These are phyloP conservation scores for Cornus suecica DNA, from an alignment of 148 eudicot species.

Conservation along the genomic window DNA sequence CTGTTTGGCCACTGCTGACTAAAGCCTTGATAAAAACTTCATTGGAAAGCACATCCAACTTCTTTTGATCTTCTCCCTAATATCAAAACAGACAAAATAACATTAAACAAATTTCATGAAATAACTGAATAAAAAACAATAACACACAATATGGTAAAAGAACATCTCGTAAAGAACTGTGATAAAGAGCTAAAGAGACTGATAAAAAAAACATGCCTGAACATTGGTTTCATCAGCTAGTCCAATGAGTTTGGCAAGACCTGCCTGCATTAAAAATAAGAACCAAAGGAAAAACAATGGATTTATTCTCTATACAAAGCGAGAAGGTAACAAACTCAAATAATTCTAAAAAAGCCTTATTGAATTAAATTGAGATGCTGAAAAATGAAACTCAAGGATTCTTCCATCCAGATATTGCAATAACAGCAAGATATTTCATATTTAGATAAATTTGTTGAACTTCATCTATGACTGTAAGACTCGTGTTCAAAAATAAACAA, in stretches of 20 bases:
- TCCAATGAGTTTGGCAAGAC: slow-evolving; percentile 95
- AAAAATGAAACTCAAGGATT: too few relatives aligned
- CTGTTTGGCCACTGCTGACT: slow-evolving; percentile 92
- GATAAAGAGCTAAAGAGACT: background rate
- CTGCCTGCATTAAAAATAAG: slow-evolving; percentile 54
- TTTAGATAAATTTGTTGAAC: too few relatives aligned
- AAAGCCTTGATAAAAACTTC: slow-evolving; percentile 91
- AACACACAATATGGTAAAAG: background rate
- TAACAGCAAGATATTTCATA: too few relatives aligned
- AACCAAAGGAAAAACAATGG: too few relatives aligned
- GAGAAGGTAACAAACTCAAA: too few relatives aligned
- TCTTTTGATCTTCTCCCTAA: slow-evolving; percentile 98
- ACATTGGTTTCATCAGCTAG: slow-evolving; percentile 98
- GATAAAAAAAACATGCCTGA: slow-evolving; percentile 45
- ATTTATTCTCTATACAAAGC: too few relatives aligned
- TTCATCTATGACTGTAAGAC: too few relatives aligned
- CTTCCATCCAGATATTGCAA: too few relatives aligned
- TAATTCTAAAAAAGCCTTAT: too few relatives aligned
- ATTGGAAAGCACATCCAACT: slow-evolving; percentile 91
- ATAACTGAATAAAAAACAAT: background rate
- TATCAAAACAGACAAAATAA: slow-evolving; percentile 4
- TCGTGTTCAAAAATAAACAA: too few relatives aligned
- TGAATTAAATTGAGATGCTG: too few relatives aligned
- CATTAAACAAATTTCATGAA: too few relatives aligned
- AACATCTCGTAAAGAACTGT: background rate